These are phyloP conservation scores for Entrophospora sp. DNA, from an alignment of 192 early-diverging fungal species.

Conservation along the genomic window DNA sequence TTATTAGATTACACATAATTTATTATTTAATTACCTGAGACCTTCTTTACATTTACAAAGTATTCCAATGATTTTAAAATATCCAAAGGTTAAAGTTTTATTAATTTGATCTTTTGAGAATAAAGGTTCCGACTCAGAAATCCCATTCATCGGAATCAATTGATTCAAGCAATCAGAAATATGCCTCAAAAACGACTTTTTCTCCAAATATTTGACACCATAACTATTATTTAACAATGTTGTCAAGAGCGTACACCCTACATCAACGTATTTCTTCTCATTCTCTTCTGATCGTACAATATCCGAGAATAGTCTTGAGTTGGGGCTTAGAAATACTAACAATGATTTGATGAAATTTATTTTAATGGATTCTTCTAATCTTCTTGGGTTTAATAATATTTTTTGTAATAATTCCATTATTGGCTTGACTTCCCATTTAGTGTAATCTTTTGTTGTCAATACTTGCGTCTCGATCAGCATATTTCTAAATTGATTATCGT, in stretches of 20 bases:
- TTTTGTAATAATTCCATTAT: conserved; percentile 70
- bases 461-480: conserved; percentile 63
- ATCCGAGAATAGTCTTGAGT: conserved; percentile 60
- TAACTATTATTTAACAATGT: conserved; percentile 50
- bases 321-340: conserved; percentile 60
- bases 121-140: conserved; percentile 43
- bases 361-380: conserved; percentile 66
- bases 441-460: conserved; percentile 57
- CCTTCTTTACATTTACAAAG: conserved; percentile 56
- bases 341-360: conserved; percentile 65
- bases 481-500: conserved; percentile 38
- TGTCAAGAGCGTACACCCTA: conserved; percentile 59
- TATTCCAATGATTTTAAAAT: conserved; percentile 66
- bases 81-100: conserved; percentile 57
- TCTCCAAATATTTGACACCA: conserved; percentile 56
- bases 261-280: conserved; percentile 38
- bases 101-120: conserved; percentile 70
- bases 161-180: conserved; percentile 63
- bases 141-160: conserved; percentile 56
- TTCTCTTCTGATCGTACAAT: neutral
- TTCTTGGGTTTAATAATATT: conserved; percentile 55
- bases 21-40: conserved; percentile 31
- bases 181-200: conserved; percentile 58
- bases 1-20: too few species aligned
- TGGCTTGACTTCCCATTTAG: conserved; percentile 71